phyloP scores from a whole-genome alignment of 2,329 filamentous ascomycete genomes.

The Camptophora hylomeconis region DNA sequence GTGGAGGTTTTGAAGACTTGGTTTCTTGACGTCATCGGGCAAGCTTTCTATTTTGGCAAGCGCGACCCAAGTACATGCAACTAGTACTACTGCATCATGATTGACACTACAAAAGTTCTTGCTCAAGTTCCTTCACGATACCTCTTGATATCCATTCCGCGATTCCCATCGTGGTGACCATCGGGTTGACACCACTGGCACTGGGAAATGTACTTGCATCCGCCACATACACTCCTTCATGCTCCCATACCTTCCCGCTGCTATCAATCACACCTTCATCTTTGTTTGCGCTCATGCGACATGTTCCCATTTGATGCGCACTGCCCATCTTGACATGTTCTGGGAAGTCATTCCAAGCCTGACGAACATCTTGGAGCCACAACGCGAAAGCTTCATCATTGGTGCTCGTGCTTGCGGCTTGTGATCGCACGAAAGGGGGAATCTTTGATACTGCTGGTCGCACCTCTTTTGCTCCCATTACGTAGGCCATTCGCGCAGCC shows the following conservation, averaged over 20 bases:
- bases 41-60: too few species aligned
- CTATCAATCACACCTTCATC: constrained; percentile 32
- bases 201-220: constrained; percentile 39
- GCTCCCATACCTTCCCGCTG: constrained; percentile 34
- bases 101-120: too few species aligned
- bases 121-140: too few species aligned
- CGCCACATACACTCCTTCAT: constrained; percentile 32
- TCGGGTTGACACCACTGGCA: constrained; percentile 39
- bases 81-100: too few species aligned
- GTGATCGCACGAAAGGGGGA: constrained; percentile 45
- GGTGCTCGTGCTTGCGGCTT: constrained; percentile 14
- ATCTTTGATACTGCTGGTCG: constrained; percentile 50
- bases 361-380: constrained; percentile 40
- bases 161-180: constrained; percentile 40
- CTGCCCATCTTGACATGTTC: constrained; percentile 27
- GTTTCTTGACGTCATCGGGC: too few species aligned
- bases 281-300: constrained; percentile 32
- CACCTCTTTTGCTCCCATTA: constrained; percentile 71
- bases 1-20: too few species aligned
- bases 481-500: constrained; percentile 62
- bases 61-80: too few species aligned
- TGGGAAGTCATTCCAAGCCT: constrained; percentile 31
- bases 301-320: constrained; percentile 40
- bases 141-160: too few species aligned
- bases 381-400: constrained; percentile 41